Conservation (phyloP, 345 rosid genomes). For the Lepidium didymum region DNA sequence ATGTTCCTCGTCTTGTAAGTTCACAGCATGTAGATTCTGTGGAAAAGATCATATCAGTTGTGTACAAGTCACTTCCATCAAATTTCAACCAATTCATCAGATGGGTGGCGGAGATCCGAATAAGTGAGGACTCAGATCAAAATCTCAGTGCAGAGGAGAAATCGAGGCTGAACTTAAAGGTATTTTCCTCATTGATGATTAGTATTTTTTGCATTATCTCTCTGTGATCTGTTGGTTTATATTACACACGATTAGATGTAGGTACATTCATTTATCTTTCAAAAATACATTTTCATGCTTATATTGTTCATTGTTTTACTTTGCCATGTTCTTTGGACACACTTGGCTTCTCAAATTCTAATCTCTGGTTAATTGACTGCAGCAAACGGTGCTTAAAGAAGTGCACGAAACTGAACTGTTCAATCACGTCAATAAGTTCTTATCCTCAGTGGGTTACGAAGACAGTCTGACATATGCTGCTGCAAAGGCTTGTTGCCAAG, state of each 20-base stretch:
- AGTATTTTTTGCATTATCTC: background rate
- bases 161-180: conserved; percentile 67
- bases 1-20: conserved; percentile 61
- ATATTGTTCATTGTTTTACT: background rate
- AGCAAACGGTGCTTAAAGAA: conserved; percentile 43
- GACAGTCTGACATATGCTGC: conserved; percentile 48
- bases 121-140: conserved; percentile 45
- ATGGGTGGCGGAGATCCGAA: conserved; percentile 85
- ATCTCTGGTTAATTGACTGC: background rate
- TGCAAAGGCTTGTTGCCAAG: conserved; percentile 75
- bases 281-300: background rate
- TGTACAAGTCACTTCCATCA: conserved; percentile 61
- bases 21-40: conserved; percentile 55
- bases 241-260: background rate
- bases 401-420: conserved; percentile 40
- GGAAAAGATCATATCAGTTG: conserved; percentile 35
- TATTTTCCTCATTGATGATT: conserved; percentile 8
- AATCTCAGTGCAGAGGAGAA: conserved; percentile 72
- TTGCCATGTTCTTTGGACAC: background rate
- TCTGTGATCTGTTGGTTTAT: background rate
- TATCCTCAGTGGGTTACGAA: conserved; percentile 34
- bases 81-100: conserved; percentile 67
- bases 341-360: background rate
- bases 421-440: conserved; percentile 37
- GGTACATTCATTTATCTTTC: background rate